Evolutionary conservation across 148 eudicot genomes (phyloP).

Genomic region (Silene conica): DNA sequence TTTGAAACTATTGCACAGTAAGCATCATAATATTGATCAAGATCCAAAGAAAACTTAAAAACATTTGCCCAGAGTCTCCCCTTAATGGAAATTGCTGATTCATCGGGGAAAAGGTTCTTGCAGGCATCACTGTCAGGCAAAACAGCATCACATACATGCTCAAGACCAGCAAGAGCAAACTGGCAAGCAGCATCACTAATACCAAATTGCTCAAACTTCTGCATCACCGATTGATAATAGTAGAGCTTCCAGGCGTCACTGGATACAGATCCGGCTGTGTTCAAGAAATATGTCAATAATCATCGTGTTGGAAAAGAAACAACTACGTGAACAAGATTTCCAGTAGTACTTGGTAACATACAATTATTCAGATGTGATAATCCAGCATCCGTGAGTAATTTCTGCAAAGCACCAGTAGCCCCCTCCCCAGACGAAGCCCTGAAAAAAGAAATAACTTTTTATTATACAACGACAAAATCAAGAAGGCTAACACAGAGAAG

Average conservation of each 20-base stretch:
- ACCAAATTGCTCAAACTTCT: slow-evolving; percentile 84
- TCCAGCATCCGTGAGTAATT: slow-evolving; percentile 67
- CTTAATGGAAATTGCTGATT: slow-evolving; percentile 56
- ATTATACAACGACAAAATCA: neutral
- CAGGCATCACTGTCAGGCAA: slow-evolving; percentile 29
- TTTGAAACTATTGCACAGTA: slow-evolving; percentile 96
- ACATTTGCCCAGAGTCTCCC: slow-evolving; percentile 99
- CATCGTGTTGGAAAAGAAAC: neutral
- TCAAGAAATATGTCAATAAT: slow-evolving; percentile 14
- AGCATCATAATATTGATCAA: slow-evolving; percentile 70
- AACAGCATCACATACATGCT: slow-evolving; percentile 90
- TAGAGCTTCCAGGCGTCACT: slow-evolving; percentile 82
- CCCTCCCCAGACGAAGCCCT: slow-evolving; percentile 87
- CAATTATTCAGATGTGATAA: slow-evolving; percentile 50
- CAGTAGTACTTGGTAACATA: slow-evolving; percentile 27
- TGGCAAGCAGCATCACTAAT: slow-evolving; percentile 85
- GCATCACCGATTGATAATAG: slow-evolving; percentile 97
- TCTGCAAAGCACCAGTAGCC: slow-evolving; percentile 62
- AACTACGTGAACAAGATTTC: neutral
- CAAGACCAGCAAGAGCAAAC: slow-evolving; percentile 95
- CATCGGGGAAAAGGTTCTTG: slow-evolving; percentile 30
- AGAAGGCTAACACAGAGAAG: neutral
- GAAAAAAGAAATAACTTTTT: slow-evolving; percentile 12
- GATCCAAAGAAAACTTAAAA: slow-evolving; percentile 85
- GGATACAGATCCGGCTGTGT: slow-evolving; percentile 49